These are phyloP conservation scores for Colletotrichum gigasporum DNA, from an alignment of 2,329 filamentous ascomycete species.

Conservation along the genomic window DNA sequence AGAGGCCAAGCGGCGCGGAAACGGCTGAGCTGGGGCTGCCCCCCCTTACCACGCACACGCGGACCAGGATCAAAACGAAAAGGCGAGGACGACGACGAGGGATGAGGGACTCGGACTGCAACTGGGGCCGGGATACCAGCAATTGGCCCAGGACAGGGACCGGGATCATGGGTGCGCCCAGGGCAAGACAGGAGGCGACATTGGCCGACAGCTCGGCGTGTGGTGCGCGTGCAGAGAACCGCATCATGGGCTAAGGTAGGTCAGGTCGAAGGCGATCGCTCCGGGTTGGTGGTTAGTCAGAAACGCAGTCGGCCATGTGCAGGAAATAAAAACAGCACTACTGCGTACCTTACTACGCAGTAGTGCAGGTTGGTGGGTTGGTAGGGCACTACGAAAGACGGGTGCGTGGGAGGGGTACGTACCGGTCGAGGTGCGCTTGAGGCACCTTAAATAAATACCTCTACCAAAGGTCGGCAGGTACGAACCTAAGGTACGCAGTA, in stretches of 20 bases:
- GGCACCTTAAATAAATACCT: too few relatives aligned
- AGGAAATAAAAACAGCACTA: background rate
- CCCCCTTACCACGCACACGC: background rate
- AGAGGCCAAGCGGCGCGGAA: conserved; percentile 19
- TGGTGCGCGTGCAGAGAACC: too few relatives aligned
- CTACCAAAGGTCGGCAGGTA: too few relatives aligned
- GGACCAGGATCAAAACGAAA: conserved; percentile 6
- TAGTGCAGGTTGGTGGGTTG: too few relatives aligned
- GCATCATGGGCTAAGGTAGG: too few relatives aligned
- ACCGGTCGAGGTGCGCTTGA: background rate
- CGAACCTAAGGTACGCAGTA: too few relatives aligned
- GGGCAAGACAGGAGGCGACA: conserved; percentile 22
- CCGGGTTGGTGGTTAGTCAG: background rate
- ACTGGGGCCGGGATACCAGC: background rate
- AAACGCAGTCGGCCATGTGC: background rate
- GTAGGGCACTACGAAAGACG: too few relatives aligned
- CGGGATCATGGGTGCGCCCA: conserved; percentile 25
- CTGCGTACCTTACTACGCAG: too few relatives aligned
- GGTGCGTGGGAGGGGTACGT: background rate
- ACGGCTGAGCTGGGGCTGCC: conserved; percentile 15
- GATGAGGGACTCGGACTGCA: too few relatives aligned
- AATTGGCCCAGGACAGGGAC: conserved; percentile 14
- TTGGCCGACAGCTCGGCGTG: conserved; percentile 4
- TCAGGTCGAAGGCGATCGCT: too few relatives aligned
- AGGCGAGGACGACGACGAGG: conserved; percentile 1